A percentile compares a stretch with the other conserved stretches of the same genome.
These are phyloP conservation scores for Colletotrichum theobromicola DNA, from an alignment of 2,329 filamentous ascomycete genomes.

Conservation along the genomic window DNA sequence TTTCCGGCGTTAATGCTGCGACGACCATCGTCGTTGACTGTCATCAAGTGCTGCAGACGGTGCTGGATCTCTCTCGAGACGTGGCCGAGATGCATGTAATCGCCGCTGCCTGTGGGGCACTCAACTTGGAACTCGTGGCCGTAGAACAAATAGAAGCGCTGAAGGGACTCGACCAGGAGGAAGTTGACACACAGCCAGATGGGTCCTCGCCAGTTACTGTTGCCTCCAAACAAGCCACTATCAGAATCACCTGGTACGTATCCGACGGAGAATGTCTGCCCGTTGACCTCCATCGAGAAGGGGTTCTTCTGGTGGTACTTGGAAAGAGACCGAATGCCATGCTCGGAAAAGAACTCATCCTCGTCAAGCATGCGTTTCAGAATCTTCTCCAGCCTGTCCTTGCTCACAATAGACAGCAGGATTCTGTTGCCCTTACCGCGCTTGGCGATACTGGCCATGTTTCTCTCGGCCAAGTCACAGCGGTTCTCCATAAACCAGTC, in stretches of 20 bases:
- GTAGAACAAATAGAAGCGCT: conserved; percentile 96
- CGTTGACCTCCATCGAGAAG: conserved; percentile 95
- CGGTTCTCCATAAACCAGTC: conserved; percentile 94
- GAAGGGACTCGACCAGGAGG: conserved; percentile 89
- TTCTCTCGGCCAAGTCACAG: conserved; percentile 85
- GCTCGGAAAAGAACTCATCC: conserved; percentile 87
- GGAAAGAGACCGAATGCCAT: conserved; percentile 90
- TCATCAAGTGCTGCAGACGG: conserved; percentile 89
- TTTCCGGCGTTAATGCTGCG: conserved; percentile 88
- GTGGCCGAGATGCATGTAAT: conserved; percentile 94
- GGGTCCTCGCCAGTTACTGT: conserved; percentile 96
- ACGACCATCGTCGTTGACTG: conserved; percentile 81
- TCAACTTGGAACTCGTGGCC: conserved; percentile 88
- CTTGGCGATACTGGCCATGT: conserved; percentile 91
- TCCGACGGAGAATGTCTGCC: conserved; percentile 83
- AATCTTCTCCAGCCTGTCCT: conserved; percentile 89
- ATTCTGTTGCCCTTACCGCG: conserved; percentile 90
- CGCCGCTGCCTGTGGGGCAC: conserved; percentile 90
- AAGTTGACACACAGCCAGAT: conserved; percentile 98
- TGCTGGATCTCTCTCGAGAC: conserved; percentile 96
- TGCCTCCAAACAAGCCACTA: conserved; percentile 92
- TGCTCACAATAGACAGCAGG: conserved; percentile 87
- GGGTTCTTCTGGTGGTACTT: conserved; percentile 91
- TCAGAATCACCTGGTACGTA: conserved; percentile 97
- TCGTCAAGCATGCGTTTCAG: conserved; percentile 92